Evolutionary conservation across 179 eudicot genomes (phyloP), one percentile per base, ranked within the genome.

Genomic region (Silene noctiflora): DNA sequence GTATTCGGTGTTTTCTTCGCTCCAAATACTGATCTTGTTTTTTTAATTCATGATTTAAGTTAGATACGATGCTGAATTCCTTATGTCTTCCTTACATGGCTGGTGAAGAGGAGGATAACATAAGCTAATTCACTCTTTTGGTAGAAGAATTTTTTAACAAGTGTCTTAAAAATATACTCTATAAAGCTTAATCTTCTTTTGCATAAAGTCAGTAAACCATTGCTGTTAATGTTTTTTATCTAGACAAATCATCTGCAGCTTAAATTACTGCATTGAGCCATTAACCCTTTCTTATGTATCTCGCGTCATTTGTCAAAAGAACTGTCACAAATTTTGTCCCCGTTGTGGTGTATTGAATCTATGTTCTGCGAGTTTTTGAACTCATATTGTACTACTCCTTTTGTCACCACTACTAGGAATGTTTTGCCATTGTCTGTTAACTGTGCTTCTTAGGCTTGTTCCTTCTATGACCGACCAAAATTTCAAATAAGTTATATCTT

Each of bases 381-480:
- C n/a, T 65, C 33, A 20, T 4, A 9, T 21, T 61, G 16, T 61
- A 61, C 24, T 25, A 61, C 66, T 61, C 13, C 24, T 10, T 3
- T 61, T 61, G 16, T 5, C 24, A 61, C 66, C 14, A 21, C 10
- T 61, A 61, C 14, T 10, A 2, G 31, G 42, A 35, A 61, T 0
- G 0, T 61, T 20, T 61, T 21, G 24, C 25, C 9, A 10, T 61
- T 22, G 29, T 11, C 66, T 61, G 33, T 61, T 22, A 17, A 10
- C 29, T 22, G 24, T 22, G 65, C 29, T 61, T 61, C 65, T 7
- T 27, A 66, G 48, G 21, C 35, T 35, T 65, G 12, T 33, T 6
- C 59, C 59, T 29, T 69, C 2, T 69, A 17, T 44, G 58, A 35
- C 71, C 71, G 58, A 35, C 71, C 71, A 35, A 29, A 14, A 29